Percentiles rank a stretch among this genome's conserved stretches.
These are phyloP conservation scores for Aspergillus japonicus DNA, from an alignment of 2,329 filamentous ascomycete genomes.

Conservation along the genomic window DNA sequence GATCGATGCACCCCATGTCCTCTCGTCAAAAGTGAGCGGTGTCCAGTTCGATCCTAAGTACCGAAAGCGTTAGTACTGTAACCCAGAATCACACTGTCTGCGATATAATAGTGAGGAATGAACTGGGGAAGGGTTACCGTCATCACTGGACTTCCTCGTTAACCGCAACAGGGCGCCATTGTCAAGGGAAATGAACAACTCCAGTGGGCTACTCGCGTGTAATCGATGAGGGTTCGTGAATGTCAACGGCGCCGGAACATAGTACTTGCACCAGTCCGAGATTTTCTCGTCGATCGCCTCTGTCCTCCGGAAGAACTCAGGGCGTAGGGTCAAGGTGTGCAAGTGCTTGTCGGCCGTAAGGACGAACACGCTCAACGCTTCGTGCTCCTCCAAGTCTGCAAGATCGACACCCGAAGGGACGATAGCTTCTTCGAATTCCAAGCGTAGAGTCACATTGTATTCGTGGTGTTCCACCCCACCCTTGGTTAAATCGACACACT, in stretches of 20 bases:
- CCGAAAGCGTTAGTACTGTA: constrained; percentile 8
- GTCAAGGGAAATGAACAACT: constrained; percentile 69
- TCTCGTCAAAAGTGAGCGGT: constrained; percentile 49
- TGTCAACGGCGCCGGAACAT: constrained; percentile 68
- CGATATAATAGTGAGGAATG: background rate
- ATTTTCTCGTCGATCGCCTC: constrained; percentile 69
- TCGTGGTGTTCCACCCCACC: constrained; percentile 61
- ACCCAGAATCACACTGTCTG: constrained; percentile 10
- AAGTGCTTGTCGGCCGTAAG: constrained; percentile 76
- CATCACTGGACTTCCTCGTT: constrained; percentile 57
- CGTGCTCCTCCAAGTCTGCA: constrained; percentile 73
- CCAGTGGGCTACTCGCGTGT: constrained; percentile 68
- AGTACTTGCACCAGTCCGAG: constrained; percentile 74
- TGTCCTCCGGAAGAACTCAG: constrained; percentile 74
- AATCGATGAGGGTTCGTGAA: constrained; percentile 81
- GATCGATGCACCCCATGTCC: constrained; percentile 49
- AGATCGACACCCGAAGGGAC: constrained; percentile 77
- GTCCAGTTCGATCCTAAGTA: constrained; percentile 43
- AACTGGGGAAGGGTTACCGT: constrained; percentile 39
- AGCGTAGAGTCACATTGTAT: constrained; percentile 71
- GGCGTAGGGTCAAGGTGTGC: constrained; percentile 78
- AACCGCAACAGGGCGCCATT: constrained; percentile 61
- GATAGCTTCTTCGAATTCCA: constrained; percentile 73
- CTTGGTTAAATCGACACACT: constrained; percentile 76
- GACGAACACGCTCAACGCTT: constrained; percentile 75